Percentiles rank a stretch among this genome's conserved stretches.
phyloP scores from a whole-genome alignment of 2,329 filamentous ascomycete species.

The Lizonia empirigonia region DNA sequence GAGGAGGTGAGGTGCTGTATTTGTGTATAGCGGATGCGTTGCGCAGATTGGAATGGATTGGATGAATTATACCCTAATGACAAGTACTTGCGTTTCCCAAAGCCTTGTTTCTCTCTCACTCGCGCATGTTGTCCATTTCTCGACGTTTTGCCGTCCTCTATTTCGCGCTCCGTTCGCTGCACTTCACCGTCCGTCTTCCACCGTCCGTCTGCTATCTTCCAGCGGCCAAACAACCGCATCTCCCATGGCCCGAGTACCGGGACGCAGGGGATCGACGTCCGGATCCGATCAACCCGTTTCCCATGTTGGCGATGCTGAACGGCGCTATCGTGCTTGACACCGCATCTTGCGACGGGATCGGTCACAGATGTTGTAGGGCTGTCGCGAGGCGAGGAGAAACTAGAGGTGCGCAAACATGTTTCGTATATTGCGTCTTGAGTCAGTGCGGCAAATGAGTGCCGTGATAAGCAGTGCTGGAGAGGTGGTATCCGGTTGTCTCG shows the following conservation, averaged over 20 bases:
- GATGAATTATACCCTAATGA: slow-evolving; percentile 16
- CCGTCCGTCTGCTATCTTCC: too few species aligned
- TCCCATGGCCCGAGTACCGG: not conserved
- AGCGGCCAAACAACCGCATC: not conserved
- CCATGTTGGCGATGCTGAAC: not conserved
- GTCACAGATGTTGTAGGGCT: not conserved
- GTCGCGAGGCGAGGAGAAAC: not conserved
- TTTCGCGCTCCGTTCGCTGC: not conserved
- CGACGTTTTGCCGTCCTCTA: not conserved
- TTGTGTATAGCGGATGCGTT: not conserved
- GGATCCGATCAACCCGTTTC: not conserved
- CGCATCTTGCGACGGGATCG: not conserved
- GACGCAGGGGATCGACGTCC: not conserved
- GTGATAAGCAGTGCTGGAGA: not conserved
- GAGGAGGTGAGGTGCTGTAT: not conserved
- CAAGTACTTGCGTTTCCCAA: not conserved
- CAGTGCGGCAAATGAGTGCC: not conserved
- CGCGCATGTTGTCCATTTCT: not conserved
- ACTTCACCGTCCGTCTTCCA: not conserved
- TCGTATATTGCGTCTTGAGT: not conserved
- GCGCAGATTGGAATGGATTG: not conserved
- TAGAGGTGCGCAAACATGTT: not conserved
- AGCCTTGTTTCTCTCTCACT: not conserved
- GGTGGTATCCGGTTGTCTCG: too few species aligned
- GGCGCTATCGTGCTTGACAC: not conserved